phyloP scores from a whole-genome alignment of 345 rosid species.

The Citrus medica region DNA sequence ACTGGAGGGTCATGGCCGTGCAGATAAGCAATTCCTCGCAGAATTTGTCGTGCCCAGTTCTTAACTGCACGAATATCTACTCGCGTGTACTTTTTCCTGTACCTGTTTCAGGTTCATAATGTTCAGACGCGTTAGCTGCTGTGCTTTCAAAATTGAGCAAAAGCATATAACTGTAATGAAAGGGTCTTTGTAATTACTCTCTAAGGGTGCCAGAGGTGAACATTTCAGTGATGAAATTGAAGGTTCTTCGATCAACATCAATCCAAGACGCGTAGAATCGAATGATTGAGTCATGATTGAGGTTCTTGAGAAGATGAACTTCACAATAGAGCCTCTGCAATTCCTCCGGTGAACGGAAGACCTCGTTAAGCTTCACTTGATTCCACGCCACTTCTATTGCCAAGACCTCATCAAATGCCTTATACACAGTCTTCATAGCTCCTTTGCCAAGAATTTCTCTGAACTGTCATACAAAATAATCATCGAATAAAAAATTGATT shows the following conservation, averaged over 20 bases:
- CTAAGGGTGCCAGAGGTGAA: constrained; percentile 94
- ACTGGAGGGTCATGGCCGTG: constrained; percentile 89
- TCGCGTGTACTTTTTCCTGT: constrained; percentile 53
- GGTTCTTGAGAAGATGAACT: constrained; percentile 83
- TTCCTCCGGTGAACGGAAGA: constrained; percentile 73
- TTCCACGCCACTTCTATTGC: constrained; percentile 99
- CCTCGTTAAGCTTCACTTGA: constrained; percentile 72
- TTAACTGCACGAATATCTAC: constrained; percentile 74
- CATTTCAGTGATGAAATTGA: constrained; percentile 93
- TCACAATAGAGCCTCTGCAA: constrained; percentile 87
- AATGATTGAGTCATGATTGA: constrained; percentile 73
- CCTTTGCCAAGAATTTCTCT: constrained; percentile 87
- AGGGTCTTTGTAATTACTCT: constrained; percentile 39
- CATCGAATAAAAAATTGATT: neutral
- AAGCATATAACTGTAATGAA: neutral
- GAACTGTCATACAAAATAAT: constrained; percentile 37
- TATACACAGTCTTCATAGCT: constrained; percentile 93
- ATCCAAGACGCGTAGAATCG: constrained; percentile 75
- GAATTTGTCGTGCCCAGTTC: constrained; percentile 90
- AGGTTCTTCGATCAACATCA: constrained; percentile 63
- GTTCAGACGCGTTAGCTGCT: neutral
- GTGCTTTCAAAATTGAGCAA: neutral
- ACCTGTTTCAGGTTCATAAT: constrained; percentile 38
- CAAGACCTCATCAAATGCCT: constrained; percentile 74
- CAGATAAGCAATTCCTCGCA: constrained; percentile 64